Conservation (phyloP, 805 yeast species). For the Tetrapisispora arboricola region DNA sequence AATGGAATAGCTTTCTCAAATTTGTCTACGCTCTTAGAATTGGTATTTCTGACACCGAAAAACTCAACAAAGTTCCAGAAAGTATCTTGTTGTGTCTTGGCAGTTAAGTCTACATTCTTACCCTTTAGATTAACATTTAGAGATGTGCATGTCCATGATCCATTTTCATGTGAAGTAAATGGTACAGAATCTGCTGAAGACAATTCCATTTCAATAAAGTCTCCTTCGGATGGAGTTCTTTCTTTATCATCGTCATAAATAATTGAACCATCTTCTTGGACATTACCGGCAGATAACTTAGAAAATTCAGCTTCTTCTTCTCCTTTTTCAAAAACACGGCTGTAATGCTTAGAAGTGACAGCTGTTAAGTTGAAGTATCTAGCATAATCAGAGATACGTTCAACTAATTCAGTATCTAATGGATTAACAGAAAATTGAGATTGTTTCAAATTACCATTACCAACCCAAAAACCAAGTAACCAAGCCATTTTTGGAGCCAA, state of each 20-base stretch:
- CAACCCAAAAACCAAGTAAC: slow-evolving; percentile 34
- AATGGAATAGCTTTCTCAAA: slow-evolving; percentile 25
- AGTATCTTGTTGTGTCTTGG: background rate
- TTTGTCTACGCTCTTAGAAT: slow-evolving; percentile 4
- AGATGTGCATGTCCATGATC: background rate
- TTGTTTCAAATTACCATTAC: slow-evolving; percentile 14
- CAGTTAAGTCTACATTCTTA: background rate
- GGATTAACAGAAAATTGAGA: slow-evolving; percentile 18
- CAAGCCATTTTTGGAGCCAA: slow-evolving; percentile 23
- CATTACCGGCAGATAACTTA: background rate
- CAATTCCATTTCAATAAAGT: slow-evolving; percentile 1
- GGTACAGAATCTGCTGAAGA: background rate
- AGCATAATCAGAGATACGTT: slow-evolving; percentile 13
- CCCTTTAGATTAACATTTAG: background rate
- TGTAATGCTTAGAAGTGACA: background rate
- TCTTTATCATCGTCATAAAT: background rate
- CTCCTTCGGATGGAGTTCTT: slow-evolving; percentile 1
- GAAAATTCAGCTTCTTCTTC: background rate
- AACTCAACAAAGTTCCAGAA: background rate
- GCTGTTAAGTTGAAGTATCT: background rate
- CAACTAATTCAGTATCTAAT: slow-evolving; percentile 12
- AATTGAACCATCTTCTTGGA: slow-evolving; percentile 1
- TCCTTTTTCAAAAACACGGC: background rate
- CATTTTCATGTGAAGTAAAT: background rate
- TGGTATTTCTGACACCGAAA: slow-evolving; percentile 7